These are phyloP conservation scores for Diaporthe sp. DNA, from an alignment of 2,329 filamentous ascomycete species.

Conservation along the genomic window DNA sequence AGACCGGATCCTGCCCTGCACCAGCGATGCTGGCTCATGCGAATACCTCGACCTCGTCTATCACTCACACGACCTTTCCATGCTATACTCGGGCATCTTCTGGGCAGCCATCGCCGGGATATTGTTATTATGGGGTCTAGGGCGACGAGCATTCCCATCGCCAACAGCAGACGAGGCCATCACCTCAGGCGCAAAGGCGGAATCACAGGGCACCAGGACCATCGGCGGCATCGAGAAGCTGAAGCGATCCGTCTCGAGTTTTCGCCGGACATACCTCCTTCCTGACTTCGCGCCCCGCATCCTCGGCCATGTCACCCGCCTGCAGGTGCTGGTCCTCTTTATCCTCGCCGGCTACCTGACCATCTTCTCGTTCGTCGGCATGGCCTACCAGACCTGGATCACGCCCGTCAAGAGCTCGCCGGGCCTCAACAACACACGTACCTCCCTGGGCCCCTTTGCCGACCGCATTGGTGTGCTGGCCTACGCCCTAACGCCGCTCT, in stretches of 20 bases:
- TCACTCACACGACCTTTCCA: conserved; percentile 59
- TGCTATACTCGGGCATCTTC: conserved; percentile 64
- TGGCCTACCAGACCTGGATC: conserved; percentile 76
- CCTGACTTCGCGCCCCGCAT: conserved; percentile 68
- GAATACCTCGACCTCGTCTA: conserved; percentile 66
- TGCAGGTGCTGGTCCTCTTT: conserved; percentile 74
- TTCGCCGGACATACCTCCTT: conserved; percentile 66
- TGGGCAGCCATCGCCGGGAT: conserved; percentile 61
- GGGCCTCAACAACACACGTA: conserved; percentile 72
- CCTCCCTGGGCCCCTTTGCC: conserved; percentile 74
- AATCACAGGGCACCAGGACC: not conserved
- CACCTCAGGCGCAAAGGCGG: not conserved
- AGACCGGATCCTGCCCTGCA: conserved; percentile 59
- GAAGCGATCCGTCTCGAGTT: conserved; percentile 37
- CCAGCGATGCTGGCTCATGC: conserved; percentile 61
- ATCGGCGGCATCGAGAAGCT: conserved; percentile 35
- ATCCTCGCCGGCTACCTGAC: conserved; percentile 72
- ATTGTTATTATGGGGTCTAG: conserved; percentile 57
- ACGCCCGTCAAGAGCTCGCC: conserved; percentile 73
- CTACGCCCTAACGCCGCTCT: conserved; percentile 80
- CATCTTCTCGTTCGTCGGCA: conserved; percentile 77
- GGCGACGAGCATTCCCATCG: conserved; percentile 41
- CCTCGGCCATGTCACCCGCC: conserved; percentile 76
- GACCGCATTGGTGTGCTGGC: conserved; percentile 79
- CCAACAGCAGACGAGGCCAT: not conserved